A percentile compares a stretch with the other conserved stretches of the same genome.
Conservation (phyloP, 2,329 filamentous ascomycete species). For the Phyllosticta ampelicida region DNA sequence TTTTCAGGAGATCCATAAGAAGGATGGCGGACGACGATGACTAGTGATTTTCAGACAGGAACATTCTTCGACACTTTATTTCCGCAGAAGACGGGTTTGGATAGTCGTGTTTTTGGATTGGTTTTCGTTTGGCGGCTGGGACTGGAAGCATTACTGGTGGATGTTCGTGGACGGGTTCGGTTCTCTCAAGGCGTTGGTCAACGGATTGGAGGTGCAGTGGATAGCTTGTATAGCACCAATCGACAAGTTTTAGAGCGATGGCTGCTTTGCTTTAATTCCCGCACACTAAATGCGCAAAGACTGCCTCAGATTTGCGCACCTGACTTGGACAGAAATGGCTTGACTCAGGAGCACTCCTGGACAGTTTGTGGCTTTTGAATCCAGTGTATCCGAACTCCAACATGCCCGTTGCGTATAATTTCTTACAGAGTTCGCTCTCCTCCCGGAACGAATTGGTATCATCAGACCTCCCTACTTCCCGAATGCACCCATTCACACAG, state of each 20-base stretch:
- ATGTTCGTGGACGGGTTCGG: background rate
- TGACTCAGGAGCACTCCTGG: background rate
- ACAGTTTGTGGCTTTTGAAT: conserved; percentile 4
- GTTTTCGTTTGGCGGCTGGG: background rate
- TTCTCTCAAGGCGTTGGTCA: background rate
- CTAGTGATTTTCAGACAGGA: background rate
- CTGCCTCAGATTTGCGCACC: background rate
- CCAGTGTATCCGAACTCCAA: conserved; percentile 7
- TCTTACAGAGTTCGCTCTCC: conserved; percentile 6
- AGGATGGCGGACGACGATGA: conserved; percentile 3
- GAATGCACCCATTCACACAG: background rate
- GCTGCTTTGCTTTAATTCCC: background rate
- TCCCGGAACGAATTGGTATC: conserved; percentile 3
- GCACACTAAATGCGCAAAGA: background rate
- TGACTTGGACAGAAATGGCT: background rate
- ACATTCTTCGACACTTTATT: background rate
- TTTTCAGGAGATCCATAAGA: conserved; percentile 1
- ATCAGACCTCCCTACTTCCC: background rate
- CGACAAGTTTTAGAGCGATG: background rate
- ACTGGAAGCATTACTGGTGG: background rate
- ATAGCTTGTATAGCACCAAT: background rate
- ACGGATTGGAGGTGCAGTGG: background rate
- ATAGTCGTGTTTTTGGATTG: background rate
- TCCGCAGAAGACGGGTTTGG: background rate
- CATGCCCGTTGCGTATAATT: conserved; percentile 7